Evolutionary conservation across 495 filamentous ascomycete species (phyloP).

Genomic region (Chaetomidium leptoderma): DNA sequence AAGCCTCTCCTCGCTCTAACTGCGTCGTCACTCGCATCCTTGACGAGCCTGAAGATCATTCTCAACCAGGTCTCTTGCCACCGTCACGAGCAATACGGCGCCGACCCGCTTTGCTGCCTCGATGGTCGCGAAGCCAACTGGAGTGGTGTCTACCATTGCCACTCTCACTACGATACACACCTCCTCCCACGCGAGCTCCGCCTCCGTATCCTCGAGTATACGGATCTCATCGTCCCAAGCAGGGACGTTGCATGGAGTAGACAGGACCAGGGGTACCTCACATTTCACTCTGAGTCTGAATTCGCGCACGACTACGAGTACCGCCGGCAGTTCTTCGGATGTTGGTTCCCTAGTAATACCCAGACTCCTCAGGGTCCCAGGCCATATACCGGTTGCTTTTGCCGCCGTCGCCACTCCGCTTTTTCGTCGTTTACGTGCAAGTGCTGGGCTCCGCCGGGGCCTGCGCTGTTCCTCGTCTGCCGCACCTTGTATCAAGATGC

Average conservation of each 20-base stretch:
- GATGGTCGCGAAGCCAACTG: too few species aligned
- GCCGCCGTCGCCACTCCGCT: constrained; percentile 13
- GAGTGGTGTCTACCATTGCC: too few species aligned
- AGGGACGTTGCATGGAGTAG: constrained; percentile 19
- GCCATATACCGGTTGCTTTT: constrained; percentile 7
- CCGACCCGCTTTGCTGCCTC: too few species aligned
- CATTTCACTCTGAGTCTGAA: neutral
- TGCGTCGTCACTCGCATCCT: too few species aligned
- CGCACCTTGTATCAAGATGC: constrained; percentile 2
- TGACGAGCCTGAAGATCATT: too few species aligned
- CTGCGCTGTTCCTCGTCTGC: constrained; percentile 6
- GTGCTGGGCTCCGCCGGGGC: constrained; percentile 15
- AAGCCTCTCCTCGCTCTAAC: too few species aligned
- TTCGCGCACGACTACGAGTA: neutral
- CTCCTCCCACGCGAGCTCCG: constrained; percentile 17
- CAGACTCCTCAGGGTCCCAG: neutral
- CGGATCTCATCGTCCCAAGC: constrained; percentile 14
- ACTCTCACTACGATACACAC: too few species aligned
- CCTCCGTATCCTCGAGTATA: constrained; percentile 16
- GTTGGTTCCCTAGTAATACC: too few species aligned
- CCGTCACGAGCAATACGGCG: too few species aligned
- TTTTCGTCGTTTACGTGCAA: constrained; percentile 12
- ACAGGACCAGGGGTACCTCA: constrained; percentile 8
- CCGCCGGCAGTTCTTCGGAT: neutral
- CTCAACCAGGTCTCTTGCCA: too few species aligned